A percentile compares a stretch with the other conserved stretches of the same genome.
Evolutionary conservation across 352 stramenopile species (phyloP).

Genomic region (Globisporangium cederbergense): DNA sequence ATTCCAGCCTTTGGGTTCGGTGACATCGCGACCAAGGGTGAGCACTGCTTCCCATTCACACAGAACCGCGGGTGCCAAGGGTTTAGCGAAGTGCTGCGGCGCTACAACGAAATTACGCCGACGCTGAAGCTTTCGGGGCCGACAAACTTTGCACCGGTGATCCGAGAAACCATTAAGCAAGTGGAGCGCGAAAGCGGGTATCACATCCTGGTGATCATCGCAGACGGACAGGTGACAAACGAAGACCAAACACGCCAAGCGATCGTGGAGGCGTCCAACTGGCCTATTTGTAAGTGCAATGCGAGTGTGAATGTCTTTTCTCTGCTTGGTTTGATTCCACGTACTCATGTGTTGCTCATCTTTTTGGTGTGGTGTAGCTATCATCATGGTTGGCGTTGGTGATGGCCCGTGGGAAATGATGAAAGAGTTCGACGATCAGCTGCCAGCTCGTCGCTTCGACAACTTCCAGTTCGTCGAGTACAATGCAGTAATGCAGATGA

Average conservation of each 20-base stretch:
- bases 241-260: conserved; percentile 50
- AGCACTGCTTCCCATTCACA: conserved; percentile 48
- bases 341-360: not conserved
- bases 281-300: conserved; percentile 49
- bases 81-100: conserved; percentile 52
- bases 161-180: conserved; percentile 50
- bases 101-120: conserved; percentile 61
- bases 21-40: conserved; percentile 41
- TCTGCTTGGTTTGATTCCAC: not conserved
- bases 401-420: conserved; percentile 82
- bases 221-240: conserved; percentile 57
- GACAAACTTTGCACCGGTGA: conserved; percentile 69
- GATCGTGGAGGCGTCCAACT: conserved; percentile 65
- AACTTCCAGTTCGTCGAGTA: conserved; percentile 87
- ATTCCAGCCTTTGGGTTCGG: conserved; percentile 75
- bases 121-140: conserved; percentile 50
- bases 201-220: conserved; percentile 80
- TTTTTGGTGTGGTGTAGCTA: conserved; percentile 17
- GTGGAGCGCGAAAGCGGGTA: conserved; percentile 45
- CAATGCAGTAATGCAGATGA: conserved; percentile 56
- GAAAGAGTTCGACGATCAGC: conserved; percentile 66
- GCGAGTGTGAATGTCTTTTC: not conserved
- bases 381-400: conserved; percentile 70
- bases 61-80: conserved; percentile 37
- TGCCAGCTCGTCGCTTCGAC: conserved; percentile 66